phyloP scores from a whole-genome alignment of 805 yeast species.

The Yarrowia yakushimensis region DNA sequence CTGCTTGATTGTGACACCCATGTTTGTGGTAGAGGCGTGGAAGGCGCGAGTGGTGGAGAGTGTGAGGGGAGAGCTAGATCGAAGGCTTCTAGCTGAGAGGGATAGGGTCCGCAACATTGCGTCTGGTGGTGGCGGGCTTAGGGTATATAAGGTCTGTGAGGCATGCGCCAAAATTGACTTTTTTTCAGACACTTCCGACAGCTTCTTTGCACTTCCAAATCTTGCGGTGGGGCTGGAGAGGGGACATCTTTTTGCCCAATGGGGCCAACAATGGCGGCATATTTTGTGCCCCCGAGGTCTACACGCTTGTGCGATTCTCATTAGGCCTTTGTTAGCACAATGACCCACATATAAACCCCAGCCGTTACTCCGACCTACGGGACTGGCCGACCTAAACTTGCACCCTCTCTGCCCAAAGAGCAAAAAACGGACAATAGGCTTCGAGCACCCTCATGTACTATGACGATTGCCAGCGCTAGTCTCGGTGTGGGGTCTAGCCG shows the following conservation, averaged over 20 bases:
- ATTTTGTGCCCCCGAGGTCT: no score
- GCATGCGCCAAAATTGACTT: slow-evolving; percentile 16
- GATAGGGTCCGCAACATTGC: slow-evolving; percentile 24
- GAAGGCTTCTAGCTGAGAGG: slow-evolving; percentile 19
- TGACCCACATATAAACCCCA: no score
- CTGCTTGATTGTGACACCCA: slow-evolving; percentile 42
- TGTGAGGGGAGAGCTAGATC: neutral
- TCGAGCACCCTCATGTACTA: slow-evolving; percentile 10
- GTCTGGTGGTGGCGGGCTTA: slow-evolving; percentile 15
- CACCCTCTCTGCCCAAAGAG: neutral
- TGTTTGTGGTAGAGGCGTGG: slow-evolving; percentile 28
- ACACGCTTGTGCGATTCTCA: no score
- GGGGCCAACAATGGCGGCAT: no score
- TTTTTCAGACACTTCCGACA: slow-evolving; percentile 10
- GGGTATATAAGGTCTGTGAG: slow-evolving; percentile 16
- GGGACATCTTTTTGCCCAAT: neutral
- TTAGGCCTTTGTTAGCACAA: no score
- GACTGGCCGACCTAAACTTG: neutral
- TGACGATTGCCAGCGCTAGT: slow-evolving; percentile 3
- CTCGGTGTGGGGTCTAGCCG: slow-evolving; percentile 12
- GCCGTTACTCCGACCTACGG: no score
- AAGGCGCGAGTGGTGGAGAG: slow-evolving; percentile 3
- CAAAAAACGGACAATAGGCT: neutral
- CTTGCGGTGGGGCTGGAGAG: neutral
- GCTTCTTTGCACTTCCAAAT: slow-evolving; percentile 13